A percentile compares a stretch with the other conserved stretches of the same genome.
phyloP scores from a whole-genome alignment of 371 early-diverging fungal genomes.

The Edhazardia aedis region DNA sequence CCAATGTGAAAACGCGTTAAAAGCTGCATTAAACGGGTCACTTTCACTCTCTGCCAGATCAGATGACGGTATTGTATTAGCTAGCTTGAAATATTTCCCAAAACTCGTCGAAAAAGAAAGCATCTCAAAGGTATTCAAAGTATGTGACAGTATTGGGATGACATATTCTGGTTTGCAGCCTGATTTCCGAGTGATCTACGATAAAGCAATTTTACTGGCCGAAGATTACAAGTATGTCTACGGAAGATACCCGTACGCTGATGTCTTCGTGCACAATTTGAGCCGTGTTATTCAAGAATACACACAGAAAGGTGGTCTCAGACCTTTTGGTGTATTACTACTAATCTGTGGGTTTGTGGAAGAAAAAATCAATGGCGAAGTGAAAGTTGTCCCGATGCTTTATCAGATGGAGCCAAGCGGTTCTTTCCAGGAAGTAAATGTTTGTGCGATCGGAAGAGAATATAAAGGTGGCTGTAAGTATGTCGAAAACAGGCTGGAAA shows the following conservation, averaged over 20 bases:
- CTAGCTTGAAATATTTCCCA: slow-evolving; percentile 30
- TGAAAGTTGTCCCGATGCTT: slow-evolving; percentile 14
- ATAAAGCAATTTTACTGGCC: slow-evolving; percentile 27
- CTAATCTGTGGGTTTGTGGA: slow-evolving; percentile 26
- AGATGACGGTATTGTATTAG: slow-evolving; percentile 39
- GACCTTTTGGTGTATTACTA: slow-evolving; percentile 43
- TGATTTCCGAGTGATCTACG: slow-evolving; percentile 36
- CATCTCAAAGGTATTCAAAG: slow-evolving; percentile 33
- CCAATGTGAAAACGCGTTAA: slow-evolving; percentile 46
- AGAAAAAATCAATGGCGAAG: not conserved
- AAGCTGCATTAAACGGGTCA: slow-evolving; percentile 36
- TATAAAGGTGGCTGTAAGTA: slow-evolving; percentile 29
- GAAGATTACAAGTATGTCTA: slow-evolving; percentile 42
- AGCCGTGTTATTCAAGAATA: slow-evolving; percentile 36
- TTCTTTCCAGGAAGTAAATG: slow-evolving; percentile 18
- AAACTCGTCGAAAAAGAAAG: slow-evolving; percentile 22
- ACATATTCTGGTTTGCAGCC: slow-evolving; percentile 44
- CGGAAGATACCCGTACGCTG: slow-evolving; percentile 26
- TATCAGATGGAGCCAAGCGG: slow-evolving; percentile 45
- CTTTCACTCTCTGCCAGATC: slow-evolving; percentile 29
- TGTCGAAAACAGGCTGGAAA: slow-evolving; percentile 22
- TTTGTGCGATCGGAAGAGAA: slow-evolving; percentile 24
- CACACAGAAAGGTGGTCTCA: slow-evolving; percentile 39
- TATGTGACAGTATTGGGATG: slow-evolving; percentile 34
- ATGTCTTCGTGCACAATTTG: slow-evolving; percentile 37